A percentile compares a stretch with the other conserved stretches of the same genome.
Conservation (phyloP, 1,139 yeast species). For the Geotrichum cucujoidarum region DNA sequence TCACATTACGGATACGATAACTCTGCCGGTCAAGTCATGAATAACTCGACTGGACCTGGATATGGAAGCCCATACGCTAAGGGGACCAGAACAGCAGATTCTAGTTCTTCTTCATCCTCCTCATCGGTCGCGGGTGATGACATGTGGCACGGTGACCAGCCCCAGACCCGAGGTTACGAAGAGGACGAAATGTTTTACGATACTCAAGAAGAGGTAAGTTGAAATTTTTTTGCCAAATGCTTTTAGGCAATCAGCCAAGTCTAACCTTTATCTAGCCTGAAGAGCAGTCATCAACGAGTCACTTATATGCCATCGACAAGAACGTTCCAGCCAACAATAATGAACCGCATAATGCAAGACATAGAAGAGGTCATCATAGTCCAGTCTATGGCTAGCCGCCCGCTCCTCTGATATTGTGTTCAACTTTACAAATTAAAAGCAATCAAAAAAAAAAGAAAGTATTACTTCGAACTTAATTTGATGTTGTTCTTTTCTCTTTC, state of each 20-base stretch:
- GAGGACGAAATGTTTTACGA: constrained; percentile 18
- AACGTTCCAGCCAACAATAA: not conserved
- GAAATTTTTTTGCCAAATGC: not conserved
- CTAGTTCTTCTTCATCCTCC: constrained; percentile 28
- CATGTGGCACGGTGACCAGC: constrained; percentile 28
- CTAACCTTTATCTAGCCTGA: not conserved
- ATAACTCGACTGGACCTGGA: constrained; percentile 16
- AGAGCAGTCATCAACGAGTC: constrained; percentile 15
- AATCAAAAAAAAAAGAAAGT: no score
- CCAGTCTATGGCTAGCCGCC: constrained; percentile 21
- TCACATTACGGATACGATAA: constrained; percentile 17
- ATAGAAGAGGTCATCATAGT: constrained; percentile 23
- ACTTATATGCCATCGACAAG: constrained; percentile 5
- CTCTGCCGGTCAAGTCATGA: constrained; percentile 14
- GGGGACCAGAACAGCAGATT: constrained; percentile 21
- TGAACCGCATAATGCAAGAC: constrained; percentile 6
- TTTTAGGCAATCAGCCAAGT: not conserved
- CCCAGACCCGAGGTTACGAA: not conserved
- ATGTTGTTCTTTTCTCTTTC: no score
- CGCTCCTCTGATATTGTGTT: no score
- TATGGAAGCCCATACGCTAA: constrained; percentile 17
- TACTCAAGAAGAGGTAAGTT: constrained; percentile 14
- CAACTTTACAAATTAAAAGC: no score
- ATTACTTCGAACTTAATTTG: no score
- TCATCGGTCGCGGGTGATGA: constrained; percentile 28